Percentiles rank a stretch among this genome's conserved stretches.
Evolutionary conservation across 78 protist genomes (phyloP).

Genomic region (Tieghemostelium lacteum): DNA sequence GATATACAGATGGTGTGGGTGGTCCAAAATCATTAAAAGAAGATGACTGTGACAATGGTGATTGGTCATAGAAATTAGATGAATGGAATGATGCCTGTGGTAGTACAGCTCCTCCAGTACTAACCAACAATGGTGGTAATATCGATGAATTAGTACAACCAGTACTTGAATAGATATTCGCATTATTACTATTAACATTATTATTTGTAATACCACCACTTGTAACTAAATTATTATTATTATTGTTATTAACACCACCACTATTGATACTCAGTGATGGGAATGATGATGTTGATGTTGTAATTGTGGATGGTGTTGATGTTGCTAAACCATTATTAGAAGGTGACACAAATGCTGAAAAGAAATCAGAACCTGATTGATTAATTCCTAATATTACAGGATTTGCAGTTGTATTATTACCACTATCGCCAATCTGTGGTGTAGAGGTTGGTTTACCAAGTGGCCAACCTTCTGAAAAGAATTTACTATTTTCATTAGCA

Average conservation of each 20-base stretch:
- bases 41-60: conserved; percentile 40
- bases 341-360: not conserved
- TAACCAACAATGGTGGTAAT: conserved; percentile 48
- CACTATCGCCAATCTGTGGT: conserved; percentile 10
- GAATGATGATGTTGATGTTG: not conserved
- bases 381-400: too few relatives aligned
- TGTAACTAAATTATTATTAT: too few relatives aligned
- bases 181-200: not conserved
- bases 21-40: conserved; percentile 65
- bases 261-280: not conserved
- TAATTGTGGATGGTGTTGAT: not conserved
- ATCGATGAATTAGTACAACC: conserved; percentile 15
- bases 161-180: conserved; percentile 1
- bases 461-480: conserved; percentile 49
- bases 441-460: conserved; percentile 35
- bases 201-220: not conserved
- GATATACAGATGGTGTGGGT: conserved; percentile 49
- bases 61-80: conserved; percentile 66
- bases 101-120: conserved; percentile 28
- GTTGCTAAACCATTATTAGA: not conserved
- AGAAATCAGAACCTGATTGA: not conserved
- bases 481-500: conserved; percentile 4
- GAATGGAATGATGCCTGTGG: conserved; percentile 63
- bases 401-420: not conserved
- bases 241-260: not conserved